Conservation (phyloP, 352 stramenopile genomes). For the Phytophthora sansomeana region DNA sequence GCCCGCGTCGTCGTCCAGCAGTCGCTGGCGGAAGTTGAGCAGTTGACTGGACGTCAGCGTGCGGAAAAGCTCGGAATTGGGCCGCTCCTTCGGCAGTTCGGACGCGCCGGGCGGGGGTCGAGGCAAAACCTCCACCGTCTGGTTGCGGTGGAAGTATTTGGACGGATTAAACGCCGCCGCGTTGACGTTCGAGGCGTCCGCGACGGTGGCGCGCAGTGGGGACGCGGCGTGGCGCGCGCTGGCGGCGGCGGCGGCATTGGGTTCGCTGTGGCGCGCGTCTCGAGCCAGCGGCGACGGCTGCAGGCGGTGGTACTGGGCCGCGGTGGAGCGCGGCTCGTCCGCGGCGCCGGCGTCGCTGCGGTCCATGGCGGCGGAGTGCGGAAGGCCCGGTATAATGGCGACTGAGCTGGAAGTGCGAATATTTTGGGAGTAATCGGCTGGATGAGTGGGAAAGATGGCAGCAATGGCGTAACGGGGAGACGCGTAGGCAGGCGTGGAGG, state of each 20-base stretch:
- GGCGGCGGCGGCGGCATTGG: constrained; percentile 12
- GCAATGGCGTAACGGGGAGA: not conserved
- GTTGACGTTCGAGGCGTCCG: constrained; percentile 5
- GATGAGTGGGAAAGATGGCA: constrained; percentile 15
- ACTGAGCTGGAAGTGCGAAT: constrained; percentile 13
- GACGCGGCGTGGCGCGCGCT: constrained; percentile 1
- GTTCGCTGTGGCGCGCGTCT: constrained; percentile 15
- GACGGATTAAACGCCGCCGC: constrained; percentile 25
- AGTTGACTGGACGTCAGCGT: constrained; percentile 74
- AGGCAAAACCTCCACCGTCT: constrained; percentile 77
- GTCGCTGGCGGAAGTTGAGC: constrained; percentile 61
- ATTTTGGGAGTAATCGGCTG: constrained; percentile 26
- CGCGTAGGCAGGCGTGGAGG: not conserved
- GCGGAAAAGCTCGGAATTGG: constrained; percentile 73
- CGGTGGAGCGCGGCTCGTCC: constrained; percentile 17
- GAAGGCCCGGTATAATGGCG: constrained; percentile 18
- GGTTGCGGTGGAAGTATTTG: constrained; percentile 71
- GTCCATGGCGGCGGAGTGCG: constrained; percentile 25
- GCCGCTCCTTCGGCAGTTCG: constrained; percentile 50
- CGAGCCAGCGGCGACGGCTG: constrained; percentile 30
- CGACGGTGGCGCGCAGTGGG: constrained; percentile 21
- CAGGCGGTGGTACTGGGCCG: constrained; percentile 39
- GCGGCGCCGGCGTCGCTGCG: constrained; percentile 17
- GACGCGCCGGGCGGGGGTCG: constrained; percentile 29
- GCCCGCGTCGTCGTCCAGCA: constrained; percentile 59